Evolutionary conservation across 2,329 filamentous ascomycete genomes (phyloP), one percentile per base, ranked within the genome.

Genomic region (Exophiala alcalophila): DNA sequence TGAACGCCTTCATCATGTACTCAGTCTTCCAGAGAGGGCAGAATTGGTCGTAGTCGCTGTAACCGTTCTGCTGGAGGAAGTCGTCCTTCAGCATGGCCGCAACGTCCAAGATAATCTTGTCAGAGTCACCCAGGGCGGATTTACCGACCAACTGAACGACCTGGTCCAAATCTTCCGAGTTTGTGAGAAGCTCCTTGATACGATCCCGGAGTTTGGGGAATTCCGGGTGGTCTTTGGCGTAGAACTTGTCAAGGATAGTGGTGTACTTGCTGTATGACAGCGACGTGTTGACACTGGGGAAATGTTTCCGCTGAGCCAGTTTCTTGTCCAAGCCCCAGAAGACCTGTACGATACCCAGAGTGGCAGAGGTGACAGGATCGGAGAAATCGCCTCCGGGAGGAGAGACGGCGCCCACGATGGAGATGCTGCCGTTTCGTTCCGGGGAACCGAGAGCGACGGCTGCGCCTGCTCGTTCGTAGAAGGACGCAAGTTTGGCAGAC

Each of bases 281-380:
- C 14, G 81, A 81, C 6, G 92, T 97, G 76, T 98, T 98, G 74
- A 98, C 90, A 21, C 90, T 96, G 4, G 92, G 92, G 77, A 98
- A 98, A 70, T 98, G 92, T 74, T 98, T 98, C 60, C 92, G 84
- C 72, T 97, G 92, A 15, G 92, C 92, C 48, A 98, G 83, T 76
- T 97, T 97, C 84, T 98, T 97, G 77, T 98, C 92, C 36, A 97
- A 79, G 77, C 92, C 92, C 92, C 92, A 98, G 75, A 98, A 98
- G 57, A 98, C 92, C 67, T 98, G 92, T 61, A 98, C 92, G 62
- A 98, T 98, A 79, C 86, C 81, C 33, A 98, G 82, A 14, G 92
- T 98, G 55, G 86, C 85, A 48, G 80, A 87, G 10, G 92, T 98
- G 61, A 98, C 92, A 14, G 92, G 92, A 70, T 98, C 92, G 31